Evolutionary conservation across 345 rosid species (phyloP).

Genomic region (Hirschfeldia incana): DNA sequence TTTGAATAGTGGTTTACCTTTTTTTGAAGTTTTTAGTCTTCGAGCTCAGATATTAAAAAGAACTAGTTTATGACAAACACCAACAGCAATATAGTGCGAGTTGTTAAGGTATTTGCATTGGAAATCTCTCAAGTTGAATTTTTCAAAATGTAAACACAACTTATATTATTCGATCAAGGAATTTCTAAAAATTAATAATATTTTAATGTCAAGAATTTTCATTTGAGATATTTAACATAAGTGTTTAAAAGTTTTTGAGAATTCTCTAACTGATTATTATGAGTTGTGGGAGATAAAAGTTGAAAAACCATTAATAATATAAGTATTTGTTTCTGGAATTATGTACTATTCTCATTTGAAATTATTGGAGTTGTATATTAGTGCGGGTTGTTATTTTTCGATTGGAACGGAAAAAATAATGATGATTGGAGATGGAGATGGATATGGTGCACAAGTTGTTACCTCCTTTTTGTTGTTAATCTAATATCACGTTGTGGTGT

Average conservation of each 20-base stretch:
- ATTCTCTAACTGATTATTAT: too few relatives aligned
- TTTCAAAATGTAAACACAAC: too few relatives aligned
- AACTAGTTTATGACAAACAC: background rate
- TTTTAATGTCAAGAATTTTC: too few relatives aligned
- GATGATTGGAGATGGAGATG: background rate
- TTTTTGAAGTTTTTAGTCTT: background rate
- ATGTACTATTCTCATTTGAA: background rate
- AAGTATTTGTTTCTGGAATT: background rate
- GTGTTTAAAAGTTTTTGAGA: too few relatives aligned
- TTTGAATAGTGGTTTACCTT: background rate
- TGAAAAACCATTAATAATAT: too few relatives aligned
- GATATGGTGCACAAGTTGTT: background rate
- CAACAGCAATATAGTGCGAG: background rate
- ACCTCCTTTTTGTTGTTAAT: background rate
- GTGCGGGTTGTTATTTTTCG: background rate
- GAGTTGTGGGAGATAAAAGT: too few relatives aligned
- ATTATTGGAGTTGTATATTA: background rate
- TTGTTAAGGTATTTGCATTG: background rate
- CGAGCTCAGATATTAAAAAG: background rate
- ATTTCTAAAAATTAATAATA: too few relatives aligned
- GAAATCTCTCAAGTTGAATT: too few relatives aligned
- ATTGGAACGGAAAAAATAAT: background rate
- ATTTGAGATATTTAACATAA: too few relatives aligned
- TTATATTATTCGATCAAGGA: too few relatives aligned
- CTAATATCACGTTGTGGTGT: background rate